Base-by-base conservation (phyloP, 495 filamentous ascomycete species). In the Podospora comata region DNA sequence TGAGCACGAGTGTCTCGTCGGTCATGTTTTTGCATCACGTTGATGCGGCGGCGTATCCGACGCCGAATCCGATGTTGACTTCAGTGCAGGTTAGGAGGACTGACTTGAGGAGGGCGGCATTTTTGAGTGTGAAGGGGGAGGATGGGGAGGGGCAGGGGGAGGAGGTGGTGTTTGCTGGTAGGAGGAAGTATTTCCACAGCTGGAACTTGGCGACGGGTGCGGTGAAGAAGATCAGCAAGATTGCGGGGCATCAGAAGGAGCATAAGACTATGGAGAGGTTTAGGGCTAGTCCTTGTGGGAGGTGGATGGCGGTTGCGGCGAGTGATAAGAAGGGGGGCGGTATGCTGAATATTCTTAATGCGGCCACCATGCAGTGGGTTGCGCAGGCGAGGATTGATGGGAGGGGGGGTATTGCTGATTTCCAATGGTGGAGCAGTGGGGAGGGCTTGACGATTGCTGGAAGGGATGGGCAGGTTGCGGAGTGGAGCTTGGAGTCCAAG, bases 191-290 rank as follows among this genome's bases (percentile, higher is more conserved):
- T 78, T 97, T 97, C 80, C 95, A 98, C 80, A 88, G 87, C 72
- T 99, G 95, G 95, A 89, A 97, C 75, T 83, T 99, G 3, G 77
- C 88, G 55, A 87, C 90, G 6, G 96, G 95, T 26, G 82, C 81
- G 26, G 85, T 98, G 32, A 90, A 94, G 75, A 96, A 96, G 68
- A 79, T 92, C 26, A 81, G 85, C 19, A 84, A 88, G 63, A 85
- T 98, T 57, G 91, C 92, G 71, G 93, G 91, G 60, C 91, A 96
- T 64, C 87, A 90, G 67, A 84, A 89, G 65, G 91, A 94, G 76
- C 95, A 97, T 75, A 89, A 85, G 60, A 91, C 86, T 64, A 97
- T 97, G 92, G 96, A 97, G 77, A 82, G 83, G 54, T 94, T 99
- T 81, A 91, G 90, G 71, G 80, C 92, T 55, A 92, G 90, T 55